Percentiles rank a stretch among this genome's conserved stretches.
These are phyloP conservation scores for Saururus chinensis DNA, from an alignment of 164 flowering plant genomes.

Conservation along the genomic window DNA sequence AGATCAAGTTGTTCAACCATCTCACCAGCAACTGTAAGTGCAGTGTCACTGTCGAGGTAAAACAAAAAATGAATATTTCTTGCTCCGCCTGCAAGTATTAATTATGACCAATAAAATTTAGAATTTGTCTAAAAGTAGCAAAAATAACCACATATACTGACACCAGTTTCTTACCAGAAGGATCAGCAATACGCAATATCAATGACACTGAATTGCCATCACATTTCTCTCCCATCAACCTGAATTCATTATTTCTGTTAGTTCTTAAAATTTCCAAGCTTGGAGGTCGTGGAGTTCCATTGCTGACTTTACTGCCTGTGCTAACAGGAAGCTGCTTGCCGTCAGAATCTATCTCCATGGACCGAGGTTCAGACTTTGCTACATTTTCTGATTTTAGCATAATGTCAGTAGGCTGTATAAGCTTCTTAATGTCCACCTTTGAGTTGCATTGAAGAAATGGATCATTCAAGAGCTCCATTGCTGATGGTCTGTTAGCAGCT, in stretches of 20 bases:
- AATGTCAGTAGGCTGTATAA: slow-evolving; percentile 15
- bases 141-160: neutral
- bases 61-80: slow-evolving; percentile 51
- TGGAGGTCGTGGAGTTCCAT: slow-evolving; percentile 14
- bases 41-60: slow-evolving; percentile 58
- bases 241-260: slow-evolving; percentile 35
- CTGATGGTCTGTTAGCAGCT: slow-evolving; percentile 49
- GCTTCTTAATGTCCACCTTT: slow-evolving; percentile 15
- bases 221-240: slow-evolving; percentile 36
- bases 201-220: slow-evolving; percentile 41
- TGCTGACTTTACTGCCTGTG: slow-evolving; percentile 16
- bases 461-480: slow-evolving; percentile 54
- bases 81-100: slow-evolving; percentile 31
- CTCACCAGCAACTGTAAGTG: slow-evolving; percentile 52
- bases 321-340: slow-evolving; percentile 19
- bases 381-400: slow-evolving; percentile 10
- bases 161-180: slow-evolving; percentile 27
- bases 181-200: slow-evolving; percentile 41
- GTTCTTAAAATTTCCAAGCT: slow-evolving; percentile 28
- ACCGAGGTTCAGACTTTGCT: slow-evolving; percentile 17
- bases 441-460: slow-evolving; percentile 40
- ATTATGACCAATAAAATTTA: neutral
- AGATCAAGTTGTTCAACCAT: slow-evolving; percentile 69
- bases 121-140: no score
- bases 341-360: slow-evolving; percentile 52